These are phyloP conservation scores for Posidonia oceanica DNA, from an alignment of 116 monocot genomes.

Conservation along the genomic window DNA sequence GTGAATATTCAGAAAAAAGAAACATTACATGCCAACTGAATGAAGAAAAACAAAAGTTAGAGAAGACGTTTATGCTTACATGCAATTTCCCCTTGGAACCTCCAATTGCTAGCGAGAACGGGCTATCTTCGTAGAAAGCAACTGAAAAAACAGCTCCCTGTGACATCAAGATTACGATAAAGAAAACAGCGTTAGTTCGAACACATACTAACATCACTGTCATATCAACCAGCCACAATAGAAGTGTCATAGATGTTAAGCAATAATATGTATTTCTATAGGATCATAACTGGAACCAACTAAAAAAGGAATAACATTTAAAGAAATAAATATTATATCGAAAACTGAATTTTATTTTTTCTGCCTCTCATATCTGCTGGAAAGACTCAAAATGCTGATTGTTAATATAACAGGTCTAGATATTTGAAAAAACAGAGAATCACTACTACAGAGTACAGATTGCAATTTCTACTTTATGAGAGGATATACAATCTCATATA, in stretches of 20 bases:
- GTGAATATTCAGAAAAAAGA: background rate
- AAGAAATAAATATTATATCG: background rate
- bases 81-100: constrained; percentile 71
- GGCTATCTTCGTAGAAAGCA: constrained; percentile 67
- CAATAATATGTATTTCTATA: background rate
- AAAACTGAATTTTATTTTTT: too few relatives aligned
- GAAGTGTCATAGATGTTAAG: background rate
- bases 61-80: constrained; percentile 16
- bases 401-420: too few relatives aligned
- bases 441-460: background rate
- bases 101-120: constrained; percentile 72
- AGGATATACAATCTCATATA: background rate
- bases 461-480: background rate
- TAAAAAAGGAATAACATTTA: background rate
- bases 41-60: background rate
- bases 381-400: too few relatives aligned
- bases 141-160: constrained; percentile 81
- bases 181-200: background rate
- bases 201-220: background rate
- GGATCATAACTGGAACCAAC: background rate
- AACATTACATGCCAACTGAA: background rate
- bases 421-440: background rate
- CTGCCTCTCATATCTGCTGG: too few relatives aligned
- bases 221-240: background rate
- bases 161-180: background rate